These are phyloP conservation scores for Veloboletus limbatus DNA, from an alignment of 1,284 basidiomycete species.

Conservation along the genomic window DNA sequence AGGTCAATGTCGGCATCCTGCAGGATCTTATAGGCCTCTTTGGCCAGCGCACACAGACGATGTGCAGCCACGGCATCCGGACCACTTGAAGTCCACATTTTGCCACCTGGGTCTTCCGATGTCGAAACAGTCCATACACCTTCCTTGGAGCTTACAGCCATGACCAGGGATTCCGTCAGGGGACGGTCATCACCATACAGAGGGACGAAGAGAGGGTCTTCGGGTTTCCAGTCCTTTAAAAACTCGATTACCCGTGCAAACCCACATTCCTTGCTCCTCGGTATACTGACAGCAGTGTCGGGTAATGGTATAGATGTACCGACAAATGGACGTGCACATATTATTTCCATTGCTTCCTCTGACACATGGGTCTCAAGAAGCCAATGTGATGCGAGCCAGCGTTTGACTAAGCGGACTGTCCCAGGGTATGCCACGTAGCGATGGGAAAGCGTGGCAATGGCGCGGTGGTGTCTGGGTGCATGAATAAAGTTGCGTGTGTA, in stretches of 20 bases:
- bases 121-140: conserved; percentile 84
- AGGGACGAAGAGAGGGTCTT: conserved; percentile 60
- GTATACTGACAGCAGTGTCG: conserved; percentile 37
- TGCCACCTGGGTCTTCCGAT: conserved; percentile 72
- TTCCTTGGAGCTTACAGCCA: conserved; percentile 34
- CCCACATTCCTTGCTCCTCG: conserved; percentile 74
- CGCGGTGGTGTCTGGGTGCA: conserved; percentile 82
- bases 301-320: conserved; percentile 20
- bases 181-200: conserved; percentile 46
- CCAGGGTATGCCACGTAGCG: conserved; percentile 78
- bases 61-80: conserved; percentile 70
- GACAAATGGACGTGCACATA: conserved; percentile 71
- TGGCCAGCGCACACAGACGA: conserved; percentile 68
- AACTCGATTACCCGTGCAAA: conserved; percentile 78
- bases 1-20: conserved; percentile 19
- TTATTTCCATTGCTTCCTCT: conserved; percentile 80
- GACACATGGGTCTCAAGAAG: conserved; percentile 68
- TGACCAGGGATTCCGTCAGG: conserved; percentile 14
- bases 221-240: conserved; percentile 85
- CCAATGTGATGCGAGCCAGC: conserved; percentile 93
- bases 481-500: conserved; percentile 75
- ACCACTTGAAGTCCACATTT: conserved; percentile 69
- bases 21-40: conserved; percentile 55
- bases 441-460: conserved; percentile 78
- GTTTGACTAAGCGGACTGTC: conserved; percentile 85